These are phyloP conservation scores for Lachnellula occidentalis DNA, from an alignment of 2,329 filamentous ascomycete genomes.

Conservation along the genomic window DNA sequence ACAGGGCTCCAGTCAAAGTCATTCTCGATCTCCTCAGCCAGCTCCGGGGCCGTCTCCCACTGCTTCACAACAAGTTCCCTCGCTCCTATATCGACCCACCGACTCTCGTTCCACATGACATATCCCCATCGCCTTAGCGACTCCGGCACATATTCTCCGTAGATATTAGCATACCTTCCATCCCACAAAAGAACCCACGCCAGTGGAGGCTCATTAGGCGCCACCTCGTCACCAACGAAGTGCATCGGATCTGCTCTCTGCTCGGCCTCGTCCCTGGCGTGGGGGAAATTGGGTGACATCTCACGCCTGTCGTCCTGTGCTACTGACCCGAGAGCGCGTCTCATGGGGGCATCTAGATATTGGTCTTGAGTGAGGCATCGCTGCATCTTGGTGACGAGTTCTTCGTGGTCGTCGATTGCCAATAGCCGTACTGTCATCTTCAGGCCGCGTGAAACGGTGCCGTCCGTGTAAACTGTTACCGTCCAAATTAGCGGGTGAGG, in stretches of 20 bases:
- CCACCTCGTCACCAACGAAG: not conserved
- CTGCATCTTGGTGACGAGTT: not conserved
- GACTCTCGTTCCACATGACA: conserved; percentile 1
- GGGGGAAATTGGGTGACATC: conserved; percentile 1
- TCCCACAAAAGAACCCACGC: conserved; percentile 2
- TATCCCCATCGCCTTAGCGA: not conserved
- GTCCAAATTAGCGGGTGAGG: not conserved
- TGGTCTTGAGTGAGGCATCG: not conserved
- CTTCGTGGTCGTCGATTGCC: not conserved
- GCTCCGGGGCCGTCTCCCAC: no score
- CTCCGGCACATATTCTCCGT: conserved; percentile 2
- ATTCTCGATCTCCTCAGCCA: no score
- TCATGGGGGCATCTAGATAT: not conserved
- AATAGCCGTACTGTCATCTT: not conserved
- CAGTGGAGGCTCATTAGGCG: not conserved
- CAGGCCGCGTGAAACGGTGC: conserved; percentile 1
- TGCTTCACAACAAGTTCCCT: not conserved
- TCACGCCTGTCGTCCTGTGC: conserved; percentile 1
- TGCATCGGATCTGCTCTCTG: not conserved
- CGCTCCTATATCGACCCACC: not conserved
- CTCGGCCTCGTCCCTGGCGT: not conserved
- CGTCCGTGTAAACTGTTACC: not conserved
- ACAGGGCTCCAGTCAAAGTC: no score
- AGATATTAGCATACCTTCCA: not conserved
- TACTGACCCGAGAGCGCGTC: not conserved